Evolutionary conservation across 73 alveolate species (phyloP), one percentile per base, ranked within the genome.

Genomic region (Uronychia binucleata): DNA sequence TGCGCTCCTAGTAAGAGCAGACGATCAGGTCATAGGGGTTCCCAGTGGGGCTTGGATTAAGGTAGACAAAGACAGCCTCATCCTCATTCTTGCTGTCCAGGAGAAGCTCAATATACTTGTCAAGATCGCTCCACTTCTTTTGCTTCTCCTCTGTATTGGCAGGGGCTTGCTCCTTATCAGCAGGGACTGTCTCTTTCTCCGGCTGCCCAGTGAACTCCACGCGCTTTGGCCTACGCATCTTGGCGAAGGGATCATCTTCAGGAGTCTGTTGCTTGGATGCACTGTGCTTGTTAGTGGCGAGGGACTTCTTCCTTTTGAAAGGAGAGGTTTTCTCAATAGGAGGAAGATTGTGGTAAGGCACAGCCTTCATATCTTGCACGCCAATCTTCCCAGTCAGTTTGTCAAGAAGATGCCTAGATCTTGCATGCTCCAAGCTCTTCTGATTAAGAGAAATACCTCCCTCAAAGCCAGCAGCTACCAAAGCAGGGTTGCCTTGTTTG

Each of bases 111-210:
- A 85, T 85, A 59, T 85, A 85, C 31, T 85, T 85, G 77, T 85
- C 91, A 19, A 85, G 81, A 76, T 85, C 91, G 57, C 86, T 77
- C 91, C 91, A 85, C 34, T 85, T 85, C 81, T 85, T 28, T 19
- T 75, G 31, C 31, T 76, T 76, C 28, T 59, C 86, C 1, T 77
- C 91, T 34, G 57, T 35, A 30, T 34, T 77, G 34, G n/a, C 67
- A 26, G 34, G 77, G 27, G 32, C 59, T 28, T 31, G 46, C 75
- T 76, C 28, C 34, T 85, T 26, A 77, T 85, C 86, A 46, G 67
- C 67, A 11, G 67, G 5, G 19, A 46, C 19, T 11, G 67, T 19
- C 19, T 19, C 67, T 46, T 5, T 5, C 19, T 46, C n/a, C 5
- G 67, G 5, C 67, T 46, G n/a, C n/a, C 67, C 67, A 46, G 5